A percentile compares a stretch with the other conserved stretches of the same genome.
These are phyloP conservation scores for Cladobotryum protrusum DNA, from an alignment of 2,329 filamentous ascomycete genomes.

Conservation along the genomic window DNA sequence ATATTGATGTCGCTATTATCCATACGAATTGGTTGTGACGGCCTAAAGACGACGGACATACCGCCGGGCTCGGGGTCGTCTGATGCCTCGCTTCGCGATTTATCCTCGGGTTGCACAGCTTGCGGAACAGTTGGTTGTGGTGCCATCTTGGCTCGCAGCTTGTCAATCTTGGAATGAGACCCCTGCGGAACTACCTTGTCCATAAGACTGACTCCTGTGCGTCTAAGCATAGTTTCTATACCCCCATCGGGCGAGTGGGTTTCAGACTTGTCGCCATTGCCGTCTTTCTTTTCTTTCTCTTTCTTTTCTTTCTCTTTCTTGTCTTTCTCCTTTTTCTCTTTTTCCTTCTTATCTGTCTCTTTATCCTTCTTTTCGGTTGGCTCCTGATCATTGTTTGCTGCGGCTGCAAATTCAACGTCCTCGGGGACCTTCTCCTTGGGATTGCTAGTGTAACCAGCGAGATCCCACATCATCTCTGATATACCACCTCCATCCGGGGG, in stretches of 20 bases:
- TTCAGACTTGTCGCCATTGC: neutral
- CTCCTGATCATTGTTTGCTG: slow-evolving; percentile 20
- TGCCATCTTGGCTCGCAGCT: slow-evolving; percentile 17
- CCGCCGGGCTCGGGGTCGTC: slow-evolving; percentile 50
- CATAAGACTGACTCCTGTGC: slow-evolving; percentile 28
- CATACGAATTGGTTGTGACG: slow-evolving; percentile 60
- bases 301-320: neutral
- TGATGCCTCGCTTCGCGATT: neutral
- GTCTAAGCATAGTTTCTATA: slow-evolving; percentile 18
- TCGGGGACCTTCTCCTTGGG: slow-evolving; percentile 31
- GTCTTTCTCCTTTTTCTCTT: neutral
- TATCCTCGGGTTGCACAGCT: neutral
- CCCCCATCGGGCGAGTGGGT: neutral
- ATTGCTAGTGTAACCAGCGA: slow-evolving; percentile 36
- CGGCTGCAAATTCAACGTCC: slow-evolving; percentile 27
- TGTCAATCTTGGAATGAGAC: slow-evolving; percentile 16
- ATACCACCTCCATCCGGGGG: slow-evolving; percentile 44
- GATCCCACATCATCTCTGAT: slow-evolving; percentile 47
- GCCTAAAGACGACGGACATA: slow-evolving; percentile 72
- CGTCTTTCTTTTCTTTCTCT: neutral
- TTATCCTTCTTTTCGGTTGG: slow-evolving; percentile 1
- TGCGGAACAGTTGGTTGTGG: slow-evolving; percentile 3
- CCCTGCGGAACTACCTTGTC: slow-evolving; percentile 23
- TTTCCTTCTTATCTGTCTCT: neutral
- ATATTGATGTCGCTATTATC: slow-evolving; percentile 85